A percentile compares a stretch with the other conserved stretches of the same genome.
phyloP scores from a whole-genome alignment of 2,329 filamentous ascomycete genomes.

The Colletotrichum navitas region DNA sequence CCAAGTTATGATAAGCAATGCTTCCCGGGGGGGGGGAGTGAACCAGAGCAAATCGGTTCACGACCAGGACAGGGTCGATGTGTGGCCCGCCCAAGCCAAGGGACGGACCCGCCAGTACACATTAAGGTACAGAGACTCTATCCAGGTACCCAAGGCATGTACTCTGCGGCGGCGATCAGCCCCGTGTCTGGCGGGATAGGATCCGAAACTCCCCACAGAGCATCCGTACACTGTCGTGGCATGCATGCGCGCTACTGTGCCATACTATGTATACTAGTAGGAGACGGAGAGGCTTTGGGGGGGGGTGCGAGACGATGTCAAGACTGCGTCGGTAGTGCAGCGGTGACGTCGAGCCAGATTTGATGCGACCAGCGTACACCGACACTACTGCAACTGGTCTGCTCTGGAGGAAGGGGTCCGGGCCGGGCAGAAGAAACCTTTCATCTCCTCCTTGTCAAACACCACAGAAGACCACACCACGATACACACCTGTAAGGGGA shows the following conservation, averaged over 20 bases:
- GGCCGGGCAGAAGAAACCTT: background rate
- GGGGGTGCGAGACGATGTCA: background rate
- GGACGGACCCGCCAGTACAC: background rate
- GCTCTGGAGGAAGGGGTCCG: background rate
- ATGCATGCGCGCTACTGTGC: conserved; percentile 1
- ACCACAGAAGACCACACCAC: background rate
- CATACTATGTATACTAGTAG: background rate
- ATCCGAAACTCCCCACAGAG: conserved; percentile 23
- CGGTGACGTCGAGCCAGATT: conserved; percentile 21
- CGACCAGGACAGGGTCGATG: background rate
- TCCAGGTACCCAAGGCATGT: background rate
- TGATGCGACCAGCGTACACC: background rate
- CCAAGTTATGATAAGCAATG: conserved; percentile 27
- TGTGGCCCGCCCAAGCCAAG: background rate
- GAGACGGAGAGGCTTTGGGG: background rate
- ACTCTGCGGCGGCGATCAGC: background rate
- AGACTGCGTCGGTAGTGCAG: background rate
- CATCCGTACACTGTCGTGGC: background rate
- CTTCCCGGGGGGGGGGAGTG: background rate
- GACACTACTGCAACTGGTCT: background rate
- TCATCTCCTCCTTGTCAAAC: background rate
- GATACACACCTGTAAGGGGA: background rate
- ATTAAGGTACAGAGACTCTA: background rate
- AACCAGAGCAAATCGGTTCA: background rate
- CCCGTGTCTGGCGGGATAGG: conserved; percentile 11